Percentiles rank a stretch among this genome's conserved stretches.
Evolutionary conservation across 148 eudicot genomes (phyloP).

Genomic region (Spergularia bocconei): DNA sequence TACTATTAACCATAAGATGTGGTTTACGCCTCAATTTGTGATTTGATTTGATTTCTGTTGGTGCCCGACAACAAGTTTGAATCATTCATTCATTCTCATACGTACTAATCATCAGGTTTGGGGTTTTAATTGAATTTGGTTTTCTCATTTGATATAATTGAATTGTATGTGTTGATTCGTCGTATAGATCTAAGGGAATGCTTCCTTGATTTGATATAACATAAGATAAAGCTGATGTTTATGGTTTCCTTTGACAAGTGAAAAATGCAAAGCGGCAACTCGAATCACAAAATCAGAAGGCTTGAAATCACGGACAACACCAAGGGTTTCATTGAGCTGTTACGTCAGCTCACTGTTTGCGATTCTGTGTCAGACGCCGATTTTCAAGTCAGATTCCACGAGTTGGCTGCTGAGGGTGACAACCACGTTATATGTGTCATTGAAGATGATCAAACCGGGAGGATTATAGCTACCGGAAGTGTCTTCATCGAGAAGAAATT

Average conservation of each 20-base stretch:
- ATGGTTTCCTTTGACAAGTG: neutral
- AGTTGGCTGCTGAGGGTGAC: constrained; percentile 55
- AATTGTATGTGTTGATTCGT: too few species aligned
- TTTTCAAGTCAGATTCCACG: constrained; percentile 61
- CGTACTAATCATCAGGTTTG: too few species aligned
- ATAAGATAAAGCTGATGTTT: too few species aligned
- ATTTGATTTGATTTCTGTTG: too few species aligned
- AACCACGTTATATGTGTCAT: constrained; percentile 76
- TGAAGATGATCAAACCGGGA: constrained; percentile 53
- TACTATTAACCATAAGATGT: too few species aligned
- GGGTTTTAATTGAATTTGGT: too few species aligned
- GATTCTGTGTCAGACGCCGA: constrained; percentile 64
- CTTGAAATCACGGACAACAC: constrained; percentile 63
- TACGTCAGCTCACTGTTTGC: constrained; percentile 76
- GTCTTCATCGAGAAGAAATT: constrained; percentile 84
- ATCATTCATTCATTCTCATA: too few species aligned
- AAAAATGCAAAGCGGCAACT: constrained; percentile 23
- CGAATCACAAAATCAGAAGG: constrained; percentile 44
- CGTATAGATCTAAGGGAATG: too few species aligned
- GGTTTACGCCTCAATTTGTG: too few species aligned
- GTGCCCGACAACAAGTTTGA: too few species aligned
- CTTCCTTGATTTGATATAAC: too few species aligned
- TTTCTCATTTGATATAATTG: too few species aligned
- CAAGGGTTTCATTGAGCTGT: constrained; percentile 76
- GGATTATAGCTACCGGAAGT: constrained; percentile 79